Evolutionary conservation across 768 basidiomycete genomes (phyloP).

Genomic region (Psilocybe cubensis): DNA sequence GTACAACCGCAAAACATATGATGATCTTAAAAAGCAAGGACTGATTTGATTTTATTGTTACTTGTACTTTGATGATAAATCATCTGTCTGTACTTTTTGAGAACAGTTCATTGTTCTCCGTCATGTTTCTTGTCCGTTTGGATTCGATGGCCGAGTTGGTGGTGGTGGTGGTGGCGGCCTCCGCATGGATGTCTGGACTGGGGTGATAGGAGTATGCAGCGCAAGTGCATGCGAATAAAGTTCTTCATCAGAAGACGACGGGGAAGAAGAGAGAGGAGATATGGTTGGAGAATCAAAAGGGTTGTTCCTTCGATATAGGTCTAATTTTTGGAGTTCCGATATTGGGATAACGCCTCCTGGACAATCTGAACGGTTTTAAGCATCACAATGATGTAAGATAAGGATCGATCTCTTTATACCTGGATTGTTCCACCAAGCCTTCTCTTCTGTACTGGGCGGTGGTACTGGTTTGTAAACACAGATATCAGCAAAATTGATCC

Average conservation of each 20-base stretch:
- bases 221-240: slow-evolving; percentile 74
- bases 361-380: slow-evolving; percentile 42
- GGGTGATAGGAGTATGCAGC: slow-evolving; percentile 72
- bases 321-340: slow-evolving; percentile 38
- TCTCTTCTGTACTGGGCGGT: slow-evolving; percentile 80
- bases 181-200: slow-evolving; percentile 45
- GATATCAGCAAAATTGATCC: slow-evolving; percentile 3
- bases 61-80: background rate
- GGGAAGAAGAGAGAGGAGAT: slow-evolving; percentile 72
- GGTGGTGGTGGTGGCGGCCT: slow-evolving; percentile 43
- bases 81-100: background rate
- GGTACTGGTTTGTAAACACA: slow-evolving; percentile 56
- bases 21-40: slow-evolving; percentile 95
- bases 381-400: background rate
- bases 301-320: slow-evolving; percentile 45
- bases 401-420: slow-evolving; percentile 45
- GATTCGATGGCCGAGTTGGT: slow-evolving; percentile 38
- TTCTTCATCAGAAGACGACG: slow-evolving; percentile 86
- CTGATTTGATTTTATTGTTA: slow-evolving; percentile 54
- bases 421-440: slow-evolving; percentile 78
- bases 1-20: slow-evolving; percentile 97
- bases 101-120: slow-evolving; percentile 8
- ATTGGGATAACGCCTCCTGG: slow-evolving; percentile 59
- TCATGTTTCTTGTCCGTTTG: slow-evolving; percentile 15
- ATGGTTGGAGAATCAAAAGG: slow-evolving; percentile 76